Conservation (phyloP, 2,329 filamentous ascomycete genomes). For the Neofusicoccum umdonicola region DNA sequence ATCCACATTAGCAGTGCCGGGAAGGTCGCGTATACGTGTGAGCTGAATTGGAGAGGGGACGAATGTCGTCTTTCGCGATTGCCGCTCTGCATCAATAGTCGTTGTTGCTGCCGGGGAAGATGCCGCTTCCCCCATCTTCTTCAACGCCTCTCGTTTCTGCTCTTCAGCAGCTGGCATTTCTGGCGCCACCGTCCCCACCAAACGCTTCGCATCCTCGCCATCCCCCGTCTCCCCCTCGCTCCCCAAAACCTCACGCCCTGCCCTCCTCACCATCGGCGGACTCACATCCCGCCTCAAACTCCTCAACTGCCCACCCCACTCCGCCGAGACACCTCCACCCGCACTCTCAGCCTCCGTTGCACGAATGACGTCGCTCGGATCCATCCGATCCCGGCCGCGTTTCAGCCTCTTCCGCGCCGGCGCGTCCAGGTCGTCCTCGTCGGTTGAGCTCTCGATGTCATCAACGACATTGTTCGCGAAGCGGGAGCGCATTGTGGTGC, state of each 20-base stretch:
- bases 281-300: background rate
- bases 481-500: background rate
- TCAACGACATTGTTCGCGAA: no score
- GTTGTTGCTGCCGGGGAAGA: background rate
- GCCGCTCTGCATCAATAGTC: background rate
- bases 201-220: background rate
- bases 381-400: background rate
- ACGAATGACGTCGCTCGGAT: background rate
- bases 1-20: slow-evolving; percentile 60
- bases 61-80: background rate
- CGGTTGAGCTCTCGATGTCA: background rate
- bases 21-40: slow-evolving; percentile 65
- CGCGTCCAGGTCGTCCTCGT: background rate
- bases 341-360: background rate
- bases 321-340: background rate
- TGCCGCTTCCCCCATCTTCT: no score
- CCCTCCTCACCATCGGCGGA: background rate
- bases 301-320: background rate
- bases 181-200: no score
- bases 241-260: no score
- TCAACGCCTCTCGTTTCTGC: background rate
- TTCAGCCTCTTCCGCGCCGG: background rate
- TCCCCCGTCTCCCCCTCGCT: background rate
- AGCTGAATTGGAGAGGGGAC: slow-evolving; percentile 68
- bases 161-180: no score